A percentile compares a stretch with the other conserved stretches of the same genome.
phyloP scores from a whole-genome alignment of 345 rosid species.

The Hypericum perforatum region DNA sequence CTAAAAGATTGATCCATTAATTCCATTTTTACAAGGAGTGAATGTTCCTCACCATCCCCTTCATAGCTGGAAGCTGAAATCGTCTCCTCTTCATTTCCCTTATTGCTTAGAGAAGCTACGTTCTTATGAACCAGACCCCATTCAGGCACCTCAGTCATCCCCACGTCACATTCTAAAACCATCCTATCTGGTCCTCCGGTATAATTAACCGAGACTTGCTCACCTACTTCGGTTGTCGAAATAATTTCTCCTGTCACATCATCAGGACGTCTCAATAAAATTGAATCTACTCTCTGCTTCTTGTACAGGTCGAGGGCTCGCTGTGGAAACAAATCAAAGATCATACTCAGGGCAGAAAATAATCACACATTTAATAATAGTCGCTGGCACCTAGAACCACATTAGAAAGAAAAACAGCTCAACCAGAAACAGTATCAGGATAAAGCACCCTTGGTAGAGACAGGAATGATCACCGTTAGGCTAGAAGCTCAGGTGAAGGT shows the following conservation, averaged over 20 bases:
- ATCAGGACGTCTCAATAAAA: slow-evolving; percentile 24
- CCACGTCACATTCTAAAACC: not conserved
- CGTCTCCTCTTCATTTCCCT: not conserved
- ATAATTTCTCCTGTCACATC: slow-evolving; percentile 20
- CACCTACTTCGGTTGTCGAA: slow-evolving; percentile 23
- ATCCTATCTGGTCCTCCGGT: slow-evolving; percentile 13
- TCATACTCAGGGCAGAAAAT: not conserved
- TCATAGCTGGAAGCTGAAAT: slow-evolving; percentile 15
- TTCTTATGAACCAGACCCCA: slow-evolving; percentile 13
- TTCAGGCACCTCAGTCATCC: not conserved
- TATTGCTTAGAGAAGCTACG: slow-evolving; percentile 7
- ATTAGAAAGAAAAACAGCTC: too few relatives aligned
- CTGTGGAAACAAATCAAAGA: slow-evolving; percentile 32
- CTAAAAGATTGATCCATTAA: slow-evolving; percentile 7
- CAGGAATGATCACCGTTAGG: too few relatives aligned
- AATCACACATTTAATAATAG: not conserved
- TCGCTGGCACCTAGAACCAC: too few relatives aligned
- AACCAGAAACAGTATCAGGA: too few relatives aligned
- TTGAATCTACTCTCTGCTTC: slow-evolving; percentile 46
- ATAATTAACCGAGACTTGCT: slow-evolving; percentile 10
- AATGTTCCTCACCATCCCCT: slow-evolving; percentile 2
- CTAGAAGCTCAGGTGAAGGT: too few relatives aligned
- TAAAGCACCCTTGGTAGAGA: too few relatives aligned
- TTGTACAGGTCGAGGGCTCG: slow-evolving; percentile 71
- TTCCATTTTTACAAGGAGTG: slow-evolving; percentile 11